Evolutionary conservation across 257 asterid genomes (phyloP).

Genomic region (Leptodermis oblonga): DNA sequence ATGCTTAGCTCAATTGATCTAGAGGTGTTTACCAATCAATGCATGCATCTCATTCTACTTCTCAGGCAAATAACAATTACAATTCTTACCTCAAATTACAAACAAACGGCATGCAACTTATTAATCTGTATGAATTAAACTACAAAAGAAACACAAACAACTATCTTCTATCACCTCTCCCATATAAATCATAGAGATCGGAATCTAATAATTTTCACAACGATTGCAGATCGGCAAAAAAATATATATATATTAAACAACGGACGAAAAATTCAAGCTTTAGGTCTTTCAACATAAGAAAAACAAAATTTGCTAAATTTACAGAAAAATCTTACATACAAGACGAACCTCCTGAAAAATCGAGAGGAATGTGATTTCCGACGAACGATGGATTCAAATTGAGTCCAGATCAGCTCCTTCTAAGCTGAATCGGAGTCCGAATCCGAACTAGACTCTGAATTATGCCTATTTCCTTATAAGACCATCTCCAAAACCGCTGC

Average conservation of each 20-base stretch:
- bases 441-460: background rate
- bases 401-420: background rate
- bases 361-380: background rate
- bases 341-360: background rate
- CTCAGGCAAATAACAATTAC: background rate
- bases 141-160: background rate
- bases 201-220: background rate
- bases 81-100: background rate
- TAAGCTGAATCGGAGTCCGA: background rate
- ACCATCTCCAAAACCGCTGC: too few species aligned
- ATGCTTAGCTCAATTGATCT: background rate
- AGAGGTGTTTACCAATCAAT: background rate
- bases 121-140: background rate
- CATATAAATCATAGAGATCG: background rate
- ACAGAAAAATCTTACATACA: background rate
- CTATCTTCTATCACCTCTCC: background rate
- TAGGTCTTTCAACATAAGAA: background rate
- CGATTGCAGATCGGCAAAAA: background rate
- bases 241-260: background rate
- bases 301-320: background rate
- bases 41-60: background rate
- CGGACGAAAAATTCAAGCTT: background rate
- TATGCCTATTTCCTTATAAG: background rate
- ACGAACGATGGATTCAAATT: background rate
- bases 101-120: background rate